Conservation (phyloP, 345 rosid species). For the Populus pruinosa region DNA sequence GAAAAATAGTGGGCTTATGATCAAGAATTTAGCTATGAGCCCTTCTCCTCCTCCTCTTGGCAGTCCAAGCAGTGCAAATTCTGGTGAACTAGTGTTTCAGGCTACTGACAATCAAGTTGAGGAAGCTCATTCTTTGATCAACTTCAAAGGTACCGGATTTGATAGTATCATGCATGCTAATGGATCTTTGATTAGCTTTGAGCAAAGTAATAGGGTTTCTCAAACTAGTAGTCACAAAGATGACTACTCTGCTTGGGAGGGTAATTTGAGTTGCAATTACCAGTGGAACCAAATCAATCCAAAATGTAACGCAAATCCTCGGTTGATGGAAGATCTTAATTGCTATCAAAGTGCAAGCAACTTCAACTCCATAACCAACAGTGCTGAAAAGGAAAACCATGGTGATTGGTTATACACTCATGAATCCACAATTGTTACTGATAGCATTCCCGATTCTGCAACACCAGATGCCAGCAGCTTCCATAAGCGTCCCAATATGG, state of each 20-base stretch:
- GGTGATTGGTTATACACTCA: constrained; percentile 58
- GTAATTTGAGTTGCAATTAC: constrained; percentile 11
- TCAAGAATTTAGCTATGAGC: constrained; percentile 23
- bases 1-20: constrained; percentile 17
- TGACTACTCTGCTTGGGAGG: constrained; percentile 41
- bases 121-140: constrained; percentile 58
- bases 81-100: constrained; percentile 41
- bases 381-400: constrained; percentile 20
- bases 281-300: constrained; percentile 39
- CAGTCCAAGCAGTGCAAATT: constrained; percentile 47
- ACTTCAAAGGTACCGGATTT: constrained; percentile 39
- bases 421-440: constrained; percentile 45
- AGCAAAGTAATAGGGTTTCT: constrained; percentile 29
- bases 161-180: constrained; percentile 23
- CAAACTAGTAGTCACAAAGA: constrained; percentile 13
- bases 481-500: constrained; percentile 58
- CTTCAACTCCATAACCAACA: constrained; percentile 19
- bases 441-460: constrained; percentile 36
- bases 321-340: constrained; percentile 33
- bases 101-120: constrained; percentile 26
- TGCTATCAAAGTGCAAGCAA: constrained; percentile 37
- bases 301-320: constrained; percentile 34
- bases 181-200: constrained; percentile 71
- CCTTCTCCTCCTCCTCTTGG: constrained; percentile 32
- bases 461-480: constrained; percentile 35